These are phyloP conservation scores for Allomyces arbusculus DNA, from an alignment of 192 early-diverging fungal species.

Conservation along the genomic window DNA sequence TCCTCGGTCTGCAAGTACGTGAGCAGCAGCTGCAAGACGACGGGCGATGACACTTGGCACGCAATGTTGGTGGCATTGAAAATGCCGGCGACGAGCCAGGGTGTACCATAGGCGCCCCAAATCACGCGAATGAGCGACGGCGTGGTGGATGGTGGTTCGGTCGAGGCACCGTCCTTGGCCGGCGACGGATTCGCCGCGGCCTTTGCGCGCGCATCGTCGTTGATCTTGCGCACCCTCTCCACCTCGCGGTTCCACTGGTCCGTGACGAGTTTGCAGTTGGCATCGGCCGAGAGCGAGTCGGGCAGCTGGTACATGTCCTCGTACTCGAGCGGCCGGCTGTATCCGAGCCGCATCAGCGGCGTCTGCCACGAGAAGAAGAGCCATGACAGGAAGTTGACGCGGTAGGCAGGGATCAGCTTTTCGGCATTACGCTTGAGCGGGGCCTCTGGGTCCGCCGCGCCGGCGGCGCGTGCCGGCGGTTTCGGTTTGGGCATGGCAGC, in stretches of 20 bases:
- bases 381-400: conserved; percentile 11
- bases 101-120: conserved; percentile 3
- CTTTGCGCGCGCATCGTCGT: conserved; percentile 3
- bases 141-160: neutral
- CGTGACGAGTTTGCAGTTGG: conserved; percentile 3
- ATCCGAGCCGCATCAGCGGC: conserved; percentile 13
- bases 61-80: conserved; percentile 7
- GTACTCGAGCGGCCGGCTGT: conserved; percentile 9
- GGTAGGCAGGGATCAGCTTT: conserved; percentile 11
- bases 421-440: neutral
- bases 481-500: too few species aligned
- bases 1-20: conserved; percentile 1
- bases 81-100: conserved; percentile 6
- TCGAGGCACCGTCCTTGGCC: too few species aligned
- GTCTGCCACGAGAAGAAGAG: conserved; percentile 18
- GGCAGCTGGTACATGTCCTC: conserved; percentile 13
- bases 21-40: conserved; percentile 8
- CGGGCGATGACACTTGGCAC: conserved; percentile 3
- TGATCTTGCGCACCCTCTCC: conserved; percentile 4
- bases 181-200: conserved; percentile 2
- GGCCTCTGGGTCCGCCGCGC: too few species aligned
- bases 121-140: neutral
- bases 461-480: too few species aligned
- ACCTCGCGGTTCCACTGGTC: neutral
- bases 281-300: conserved; percentile 11